Evolutionary conservation across 2,329 filamentous ascomycete genomes (phyloP), one percentile per base, ranked within the genome.

Genomic region (Myrmaecium sp.): DNA sequence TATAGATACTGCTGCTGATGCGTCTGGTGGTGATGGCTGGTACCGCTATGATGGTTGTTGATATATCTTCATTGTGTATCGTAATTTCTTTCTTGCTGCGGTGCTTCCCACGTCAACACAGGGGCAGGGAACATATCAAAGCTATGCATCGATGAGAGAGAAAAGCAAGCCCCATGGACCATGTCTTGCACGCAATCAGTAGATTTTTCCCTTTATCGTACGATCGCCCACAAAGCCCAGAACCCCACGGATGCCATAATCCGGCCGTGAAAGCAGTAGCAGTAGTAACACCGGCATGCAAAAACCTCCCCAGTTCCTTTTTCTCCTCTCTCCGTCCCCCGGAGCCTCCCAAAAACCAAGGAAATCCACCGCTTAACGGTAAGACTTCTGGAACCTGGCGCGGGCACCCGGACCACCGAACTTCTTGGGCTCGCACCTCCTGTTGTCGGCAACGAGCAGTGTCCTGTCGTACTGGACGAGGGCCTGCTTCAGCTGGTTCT

Each of bases 341-440:
- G n/a, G n/a, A n/a, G n/a, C 17, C 20, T 14, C 22, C 23, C 12
- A 19, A 30, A n/a, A 13, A 8, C 27, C 26, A 25, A 25, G 26
- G 28, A 23, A 18, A 30, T 14, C 26, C 31, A 27, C 22, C 39
- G 39, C 44, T 82, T 86, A 93, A 84, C 84, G 82, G 76, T 94
- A 93, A 47, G 84, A 93, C 71, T 94, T 94, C 71, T 95, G 86
- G 84, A 82, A 95, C 58, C 84, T 78, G 55, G 86, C 69, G 57
- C 86, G 78, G 57, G 89, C 86, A 74, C 86, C 86, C 51, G 73
- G 78, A 80, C 79, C 80, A 59, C 74, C 75, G 57, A 82, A 81
- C 72, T 94, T 94, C 84, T 95, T 95, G 66, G 86, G 86, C 74
- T 98, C 89, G 64, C 82, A 89, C 51, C 89, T 81, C 62, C 89